Evolutionary conservation across 1,139 yeast genomes (phyloP).

Genomic region (Suhomyces anneliseae): DNA sequence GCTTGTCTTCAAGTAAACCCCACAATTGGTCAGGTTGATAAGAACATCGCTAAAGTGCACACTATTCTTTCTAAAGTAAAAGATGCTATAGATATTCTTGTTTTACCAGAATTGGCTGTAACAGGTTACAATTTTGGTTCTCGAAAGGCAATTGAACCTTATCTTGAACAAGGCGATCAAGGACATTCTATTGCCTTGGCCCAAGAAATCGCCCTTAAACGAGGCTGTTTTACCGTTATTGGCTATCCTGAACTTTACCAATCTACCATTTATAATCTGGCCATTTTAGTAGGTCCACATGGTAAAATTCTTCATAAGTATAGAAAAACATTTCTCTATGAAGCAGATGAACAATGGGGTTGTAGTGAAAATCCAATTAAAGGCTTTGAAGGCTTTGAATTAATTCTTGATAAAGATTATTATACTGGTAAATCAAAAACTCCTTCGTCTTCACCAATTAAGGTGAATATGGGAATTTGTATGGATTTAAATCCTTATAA

Average conservation of each 20-base stretch:
- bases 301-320: conserved; percentile 69
- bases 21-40: conserved; percentile 55
- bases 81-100: conserved; percentile 56
- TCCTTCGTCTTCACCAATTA: conserved; percentile 18
- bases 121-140: conserved; percentile 78
- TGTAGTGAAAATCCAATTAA: conserved; percentile 62
- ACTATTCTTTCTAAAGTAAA: conserved; percentile 31
- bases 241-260: conserved; percentile 73
- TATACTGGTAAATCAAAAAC: conserved; percentile 14
- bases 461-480: conserved; percentile 78
- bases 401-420: conserved; percentile 33
- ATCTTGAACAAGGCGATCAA: conserved; percentile 42
- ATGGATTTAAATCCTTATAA: conserved; percentile 92
- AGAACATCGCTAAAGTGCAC: conserved; percentile 52
- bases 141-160: conserved; percentile 57
- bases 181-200: conserved; percentile 55
- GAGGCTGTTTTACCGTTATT: conserved; percentile 66
- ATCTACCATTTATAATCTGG: conserved; percentile 63
- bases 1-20: conserved; percentile 76
- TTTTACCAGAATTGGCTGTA: conserved; percentile 81
- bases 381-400: conserved; percentile 46
- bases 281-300: conserved; percentile 57
- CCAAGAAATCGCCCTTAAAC: conserved; percentile 45
- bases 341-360: conserved; percentile 82
- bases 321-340: conserved; percentile 75